Percentiles rank a stretch among this genome's conserved stretches.
Evolutionary conservation across 306 rosid species (phyloP).

Genomic region (Medicago lupulina): DNA sequence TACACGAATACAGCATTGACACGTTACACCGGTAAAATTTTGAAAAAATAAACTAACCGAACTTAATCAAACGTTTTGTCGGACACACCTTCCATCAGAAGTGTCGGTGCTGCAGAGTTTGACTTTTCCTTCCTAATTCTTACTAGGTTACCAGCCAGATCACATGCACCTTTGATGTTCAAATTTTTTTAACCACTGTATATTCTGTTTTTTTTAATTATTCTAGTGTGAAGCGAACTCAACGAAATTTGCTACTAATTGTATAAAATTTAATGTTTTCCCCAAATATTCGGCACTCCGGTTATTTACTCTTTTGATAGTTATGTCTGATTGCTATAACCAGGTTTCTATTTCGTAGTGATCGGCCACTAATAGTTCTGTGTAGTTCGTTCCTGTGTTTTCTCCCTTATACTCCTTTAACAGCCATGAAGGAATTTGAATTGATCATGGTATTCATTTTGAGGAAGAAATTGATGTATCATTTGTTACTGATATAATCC

Average conservation of each 20-base stretch:
- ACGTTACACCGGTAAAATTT: too few relatives aligned
- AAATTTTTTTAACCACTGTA: constrained; percentile 9
- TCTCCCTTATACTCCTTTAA: not conserved
- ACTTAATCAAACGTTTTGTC: too few relatives aligned
- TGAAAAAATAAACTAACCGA: too few relatives aligned
- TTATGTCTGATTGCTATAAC: constrained; percentile 6
- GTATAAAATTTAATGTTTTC: constrained; percentile 6
- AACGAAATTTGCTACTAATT: constrained; percentile 10
- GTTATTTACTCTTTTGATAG: constrained; percentile 10
- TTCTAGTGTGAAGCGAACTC: constrained; percentile 4
- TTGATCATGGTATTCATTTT: constrained; percentile 7
- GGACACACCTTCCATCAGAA: too few relatives aligned
- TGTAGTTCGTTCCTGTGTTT: not conserved
- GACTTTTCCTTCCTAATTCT: not conserved
- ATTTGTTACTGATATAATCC: constrained; percentile 17
- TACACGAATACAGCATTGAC: too few relatives aligned
- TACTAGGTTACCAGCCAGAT: constrained; percentile 3
- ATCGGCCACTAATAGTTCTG: constrained; percentile 1
- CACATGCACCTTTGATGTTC: constrained; percentile 1
- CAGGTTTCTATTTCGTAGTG: constrained; percentile 11
- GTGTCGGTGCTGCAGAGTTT: not conserved
- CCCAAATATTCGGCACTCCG: not conserved
- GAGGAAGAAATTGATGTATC: constrained; percentile 14
- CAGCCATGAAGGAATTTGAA: constrained; percentile 9
- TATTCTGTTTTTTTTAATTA: constrained; percentile 14